A percentile compares a stretch with the other conserved stretches of the same genome.
Conservation (phyloP, 2,329 filamentous ascomycete genomes). For the Talaromyces rugulosus region DNA sequence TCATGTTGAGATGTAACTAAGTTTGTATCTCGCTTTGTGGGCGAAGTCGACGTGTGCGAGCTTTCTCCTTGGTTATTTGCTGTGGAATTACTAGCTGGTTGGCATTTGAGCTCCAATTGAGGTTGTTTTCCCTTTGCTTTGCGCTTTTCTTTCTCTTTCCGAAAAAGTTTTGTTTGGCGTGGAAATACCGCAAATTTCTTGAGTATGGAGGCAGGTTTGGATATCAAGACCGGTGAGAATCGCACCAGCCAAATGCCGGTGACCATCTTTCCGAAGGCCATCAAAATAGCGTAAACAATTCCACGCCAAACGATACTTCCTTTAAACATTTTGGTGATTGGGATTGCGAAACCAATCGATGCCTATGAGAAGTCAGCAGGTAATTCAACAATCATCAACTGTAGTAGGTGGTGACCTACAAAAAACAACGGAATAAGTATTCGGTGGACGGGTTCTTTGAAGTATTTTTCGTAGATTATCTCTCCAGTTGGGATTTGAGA, state of each 20-base stretch:
- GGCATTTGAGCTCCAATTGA: neutral
- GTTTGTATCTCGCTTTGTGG: neutral
- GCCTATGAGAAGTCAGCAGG: constrained; percentile 23
- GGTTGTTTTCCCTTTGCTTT: neutral
- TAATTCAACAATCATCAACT: neutral
- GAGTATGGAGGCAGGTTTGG: neutral
- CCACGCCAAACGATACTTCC: constrained; percentile 66
- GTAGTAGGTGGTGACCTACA: constrained; percentile 37
- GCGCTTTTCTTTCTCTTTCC: neutral
- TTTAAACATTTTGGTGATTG: constrained; percentile 65
- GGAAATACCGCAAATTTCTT: neutral
- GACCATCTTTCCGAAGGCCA: constrained; percentile 59
- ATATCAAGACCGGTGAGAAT: constrained; percentile 19
- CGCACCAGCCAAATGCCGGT: constrained; percentile 58
- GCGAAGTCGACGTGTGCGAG: neutral
- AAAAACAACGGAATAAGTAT: constrained; percentile 72
- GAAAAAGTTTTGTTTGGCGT: neutral
- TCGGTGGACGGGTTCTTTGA: constrained; percentile 41
- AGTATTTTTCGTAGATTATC: constrained; percentile 45
- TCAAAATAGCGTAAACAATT: constrained; percentile 66
- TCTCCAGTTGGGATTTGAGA: constrained; percentile 17
- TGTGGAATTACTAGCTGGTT: neutral
- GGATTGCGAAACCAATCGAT: constrained; percentile 73
- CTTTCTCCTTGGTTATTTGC: neutral
- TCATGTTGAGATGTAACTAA: constrained; percentile 11